Evolutionary conservation across 2,329 filamentous ascomycete species (phyloP).

Genomic region (Talaromyces sp.): DNA sequence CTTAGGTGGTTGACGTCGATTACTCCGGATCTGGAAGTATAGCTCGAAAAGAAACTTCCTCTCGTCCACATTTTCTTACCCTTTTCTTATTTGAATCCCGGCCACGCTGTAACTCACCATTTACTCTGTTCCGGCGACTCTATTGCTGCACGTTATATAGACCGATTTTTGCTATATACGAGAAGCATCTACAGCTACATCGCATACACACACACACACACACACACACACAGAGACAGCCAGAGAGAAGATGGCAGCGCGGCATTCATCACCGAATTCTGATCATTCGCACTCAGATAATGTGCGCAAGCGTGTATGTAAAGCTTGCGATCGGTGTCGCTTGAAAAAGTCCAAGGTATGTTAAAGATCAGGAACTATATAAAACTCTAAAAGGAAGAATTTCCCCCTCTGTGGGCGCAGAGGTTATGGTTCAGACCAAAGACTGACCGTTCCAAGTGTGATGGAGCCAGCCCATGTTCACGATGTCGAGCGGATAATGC

Average conservation of each 20-base stretch:
- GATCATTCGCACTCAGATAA: conserved; percentile 50
- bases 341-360: conserved; percentile 68
- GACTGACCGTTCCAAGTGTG: conserved; percentile 51
- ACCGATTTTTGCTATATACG: background rate
- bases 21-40: conserved; percentile 27
- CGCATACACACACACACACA: background rate
- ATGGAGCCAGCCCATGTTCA: conserved; percentile 63
- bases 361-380: no score
- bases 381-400: no score
- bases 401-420: no score
- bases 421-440: background rate
- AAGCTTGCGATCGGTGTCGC: conserved; percentile 67
- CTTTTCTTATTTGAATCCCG: background rate
- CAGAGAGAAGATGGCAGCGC: conserved; percentile 44
- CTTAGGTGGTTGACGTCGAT: conserved; percentile 32
- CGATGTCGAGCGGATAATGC: conserved; percentile 66
- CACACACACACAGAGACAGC: conserved; percentile 22
- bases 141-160: background rate
- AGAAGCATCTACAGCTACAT: background rate
- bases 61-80: background rate
- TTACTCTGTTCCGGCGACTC: background rate
- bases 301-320: conserved; percentile 64
- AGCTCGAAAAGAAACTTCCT: conserved; percentile 16
- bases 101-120: background rate
- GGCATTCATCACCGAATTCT: conserved; percentile 44